phyloP scores from a whole-genome alignment of 139 green algal genomes.

The Chlorella sorokiniana region DNA sequence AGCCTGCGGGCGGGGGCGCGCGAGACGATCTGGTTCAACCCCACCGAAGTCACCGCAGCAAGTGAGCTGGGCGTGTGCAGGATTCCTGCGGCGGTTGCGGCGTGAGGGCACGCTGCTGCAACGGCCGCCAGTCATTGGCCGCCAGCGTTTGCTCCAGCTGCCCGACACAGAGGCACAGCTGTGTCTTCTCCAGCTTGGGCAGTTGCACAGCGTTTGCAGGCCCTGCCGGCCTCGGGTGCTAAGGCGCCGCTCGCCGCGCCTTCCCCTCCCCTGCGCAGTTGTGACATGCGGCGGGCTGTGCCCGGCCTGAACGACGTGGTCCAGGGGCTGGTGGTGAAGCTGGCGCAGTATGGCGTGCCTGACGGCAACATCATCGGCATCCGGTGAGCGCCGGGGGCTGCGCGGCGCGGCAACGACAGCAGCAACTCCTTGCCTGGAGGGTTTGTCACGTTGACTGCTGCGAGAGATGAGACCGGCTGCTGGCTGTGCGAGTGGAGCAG shows the following conservation, averaged over 20 bases:
- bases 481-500: too few relatives aligned
- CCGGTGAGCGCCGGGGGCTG: conserved; percentile 51
- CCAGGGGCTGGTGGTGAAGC: conserved; percentile 85
- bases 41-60: conserved; percentile 57
- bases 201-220: too few relatives aligned
- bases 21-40: conserved; percentile 88
- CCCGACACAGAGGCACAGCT: too few relatives aligned
- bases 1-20: conserved; percentile 80
- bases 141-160: too few relatives aligned
- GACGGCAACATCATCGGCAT: conserved; percentile 93
- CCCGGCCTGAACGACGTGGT: conserved; percentile 98
- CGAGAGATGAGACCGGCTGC: too few relatives aligned
- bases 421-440: too few relatives aligned
- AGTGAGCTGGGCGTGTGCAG: not conserved
- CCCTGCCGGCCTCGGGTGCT: too few relatives aligned
- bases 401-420: not conserved
- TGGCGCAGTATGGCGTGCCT: conserved; percentile 88
- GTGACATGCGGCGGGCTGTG: conserved; percentile 98
- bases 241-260: not conserved
- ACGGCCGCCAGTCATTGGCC: too few relatives aligned
- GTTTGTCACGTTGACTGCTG: too few relatives aligned
- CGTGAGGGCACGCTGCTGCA: too few relatives aligned
- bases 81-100: too few relatives aligned
- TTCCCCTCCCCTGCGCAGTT: conserved; percentile 45
- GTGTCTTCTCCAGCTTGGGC: too few relatives aligned